These are phyloP conservation scores for Phylloporus sp. DNA, from an alignment of 1,284 basidiomycete species.

Conservation along the genomic window DNA sequence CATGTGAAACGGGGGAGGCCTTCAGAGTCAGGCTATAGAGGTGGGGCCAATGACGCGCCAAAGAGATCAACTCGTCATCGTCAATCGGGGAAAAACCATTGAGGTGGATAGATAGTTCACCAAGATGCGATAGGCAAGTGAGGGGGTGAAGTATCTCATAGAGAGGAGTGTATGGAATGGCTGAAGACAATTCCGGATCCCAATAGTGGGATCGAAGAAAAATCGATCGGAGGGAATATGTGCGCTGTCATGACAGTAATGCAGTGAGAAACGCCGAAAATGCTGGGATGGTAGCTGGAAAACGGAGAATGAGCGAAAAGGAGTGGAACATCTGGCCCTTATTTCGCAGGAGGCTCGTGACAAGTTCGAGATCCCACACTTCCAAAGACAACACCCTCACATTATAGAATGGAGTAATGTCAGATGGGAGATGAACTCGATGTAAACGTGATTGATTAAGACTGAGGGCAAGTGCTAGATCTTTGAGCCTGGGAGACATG, in stretches of 20 bases:
- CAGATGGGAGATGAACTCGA: not conserved
- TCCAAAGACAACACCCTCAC: not conserved
- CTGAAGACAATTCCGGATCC: too few species aligned
- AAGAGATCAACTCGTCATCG: not conserved
- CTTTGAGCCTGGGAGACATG: not conserved
- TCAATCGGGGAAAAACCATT: not conserved
- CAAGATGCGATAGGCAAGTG: not conserved
- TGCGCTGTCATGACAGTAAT: not conserved
- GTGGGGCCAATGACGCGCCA: not conserved
- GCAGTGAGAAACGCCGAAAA: not conserved
- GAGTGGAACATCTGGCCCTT: not conserved
- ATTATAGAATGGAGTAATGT: slow-evolving; percentile 7
- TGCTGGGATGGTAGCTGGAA: not conserved
- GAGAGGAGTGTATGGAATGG: not conserved
- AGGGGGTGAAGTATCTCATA: not conserved
- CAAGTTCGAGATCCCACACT: not conserved
- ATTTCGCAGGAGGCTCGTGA: not conserved
- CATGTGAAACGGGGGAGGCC: not conserved
- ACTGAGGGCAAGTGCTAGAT: not conserved
- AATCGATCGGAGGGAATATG: not conserved
- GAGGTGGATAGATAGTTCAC: not conserved
- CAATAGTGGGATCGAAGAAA: too few species aligned
- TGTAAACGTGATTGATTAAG: not conserved
- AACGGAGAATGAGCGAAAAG: not conserved
- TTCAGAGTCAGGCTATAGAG: not conserved